Evolutionary conservation across 306 rosid genomes (phyloP).

Genomic region (Prunus campanulata): DNA sequence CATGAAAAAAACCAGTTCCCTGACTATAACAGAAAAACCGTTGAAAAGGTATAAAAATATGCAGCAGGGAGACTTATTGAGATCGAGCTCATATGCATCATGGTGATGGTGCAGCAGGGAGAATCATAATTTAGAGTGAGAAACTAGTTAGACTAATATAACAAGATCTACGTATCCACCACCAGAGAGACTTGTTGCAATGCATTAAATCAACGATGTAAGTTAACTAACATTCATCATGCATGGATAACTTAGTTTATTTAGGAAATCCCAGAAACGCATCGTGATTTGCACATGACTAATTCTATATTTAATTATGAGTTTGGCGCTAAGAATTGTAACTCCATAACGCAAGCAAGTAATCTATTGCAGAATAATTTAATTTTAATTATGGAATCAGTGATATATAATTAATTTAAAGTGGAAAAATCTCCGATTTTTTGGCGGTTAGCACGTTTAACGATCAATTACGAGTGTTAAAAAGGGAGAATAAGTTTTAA

Average conservation of each 20-base stretch:
- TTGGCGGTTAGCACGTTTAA: too few species aligned
- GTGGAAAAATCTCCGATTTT: too few species aligned
- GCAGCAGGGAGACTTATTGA: neutral
- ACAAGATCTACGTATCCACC: too few species aligned
- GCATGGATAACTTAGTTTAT: conserved; percentile 7
- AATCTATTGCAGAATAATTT: neutral
- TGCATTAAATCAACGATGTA: conserved; percentile 11
- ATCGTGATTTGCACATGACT: conserved; percentile 11
- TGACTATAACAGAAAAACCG: conserved; percentile 9
- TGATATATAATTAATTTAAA: neutral
- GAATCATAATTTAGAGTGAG: neutral
- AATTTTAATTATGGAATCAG: too few species aligned
- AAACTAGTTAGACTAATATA: neutral
- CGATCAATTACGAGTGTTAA: too few species aligned
- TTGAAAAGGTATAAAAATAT: neutral
- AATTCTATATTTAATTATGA: neutral
- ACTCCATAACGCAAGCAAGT: neutral
- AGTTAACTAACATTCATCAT: conserved; percentile 22
- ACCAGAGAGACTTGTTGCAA: too few species aligned
- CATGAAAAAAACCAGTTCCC: neutral
- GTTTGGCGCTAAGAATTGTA: neutral
- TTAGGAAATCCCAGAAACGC: neutral
- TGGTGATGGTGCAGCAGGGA: too few species aligned
- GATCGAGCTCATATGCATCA: neutral
- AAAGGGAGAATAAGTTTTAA: too few species aligned